Conservation (phyloP, 2,329 filamentous ascomycete genomes). For the Coniella lustricola region DNA sequence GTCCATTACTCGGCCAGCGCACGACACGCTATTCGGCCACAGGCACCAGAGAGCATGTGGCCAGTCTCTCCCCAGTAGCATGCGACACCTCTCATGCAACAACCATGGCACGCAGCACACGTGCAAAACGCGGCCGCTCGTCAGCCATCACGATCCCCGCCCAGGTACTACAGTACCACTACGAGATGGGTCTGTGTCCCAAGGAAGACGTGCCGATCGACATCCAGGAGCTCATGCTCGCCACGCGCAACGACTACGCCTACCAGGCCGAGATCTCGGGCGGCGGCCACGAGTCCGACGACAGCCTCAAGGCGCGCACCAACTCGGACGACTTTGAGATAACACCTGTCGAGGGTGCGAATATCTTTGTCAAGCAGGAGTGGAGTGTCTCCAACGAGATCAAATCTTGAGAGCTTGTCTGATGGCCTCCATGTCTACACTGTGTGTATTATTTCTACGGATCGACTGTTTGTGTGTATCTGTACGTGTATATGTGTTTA, state of each 20-base stretch:
- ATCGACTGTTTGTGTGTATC: too few species aligned
- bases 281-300: conserved; percentile 5
- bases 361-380: conserved; percentile 8
- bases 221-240: conserved; percentile 7
- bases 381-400: conserved; percentile 10
- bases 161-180: conserved; percentile 6
- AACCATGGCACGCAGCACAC: not conserved
- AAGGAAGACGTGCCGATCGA: conserved; percentile 6
- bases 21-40: conserved; percentile 1
- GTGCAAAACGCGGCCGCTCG: not conserved
- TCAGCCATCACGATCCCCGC: conserved; percentile 3
- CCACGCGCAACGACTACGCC: not conserved
- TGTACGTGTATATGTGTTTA: too few species aligned
- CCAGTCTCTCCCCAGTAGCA: not conserved
- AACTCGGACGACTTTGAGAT: not conserved
- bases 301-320: not conserved
- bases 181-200: conserved; percentile 5
- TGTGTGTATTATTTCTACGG: too few species aligned
- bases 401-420: not conserved
- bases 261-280: conserved; percentile 5
- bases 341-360: not conserved
- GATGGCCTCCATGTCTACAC: not conserved
- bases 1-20: conserved; percentile 28
- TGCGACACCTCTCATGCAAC: not conserved
- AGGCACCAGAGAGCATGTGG: conserved; percentile 2